Evolutionary conservation across 1,284 basidiomycete species (phyloP), one percentile per base, ranked within the genome.

Genomic region (Rhizopogon parksii): DNA sequence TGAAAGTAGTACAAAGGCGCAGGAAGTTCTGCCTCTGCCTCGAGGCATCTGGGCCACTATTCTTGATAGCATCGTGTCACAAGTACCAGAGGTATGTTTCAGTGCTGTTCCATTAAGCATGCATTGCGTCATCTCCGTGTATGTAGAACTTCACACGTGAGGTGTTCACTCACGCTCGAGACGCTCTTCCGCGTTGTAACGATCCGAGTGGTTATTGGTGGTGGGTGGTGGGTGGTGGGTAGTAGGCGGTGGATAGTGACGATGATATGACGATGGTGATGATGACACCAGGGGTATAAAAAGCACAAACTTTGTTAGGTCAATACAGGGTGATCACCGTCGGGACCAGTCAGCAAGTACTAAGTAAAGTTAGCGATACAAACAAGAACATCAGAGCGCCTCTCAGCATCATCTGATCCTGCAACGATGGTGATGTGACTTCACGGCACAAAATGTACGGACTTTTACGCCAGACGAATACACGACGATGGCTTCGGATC

Each of bases 31-130:
- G 37, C 51, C 47, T 36, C 15, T 2, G 38, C 51, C 51, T 47
- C 39, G 39, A 47, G 53, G 51, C 35, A 1, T 40, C 21, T n/a
- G 24, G 21, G 40, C 17, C 39, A 36, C 46, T 52, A 46, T 52
- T 46, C 36, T 46, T 45, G 30, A 51, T 21, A 39, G 47, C 12
- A 27, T 17, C 47, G 8, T 39, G 14, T 32, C 47, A 49, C 50
- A 36, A 43, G 27, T 19, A 12, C 9, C 9, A 12, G 21, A 34
- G 19, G 27, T 19, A 24, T 32, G 11, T 36, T 50, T 50, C 32
- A 15, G 32, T 40, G 25, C 21, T 27, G 25, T 39, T 27, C 24
- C 40, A 40, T 47, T n/a, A 36, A 25, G 42, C 49, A 37, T 19
- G 11, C 12, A 27, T 21, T 34, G n/a, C 39, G 42, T 38, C 42